Base-by-base conservation (phyloP, 192 early-diverging fungal genomes). In the Chytriomyces sp. region DNA sequence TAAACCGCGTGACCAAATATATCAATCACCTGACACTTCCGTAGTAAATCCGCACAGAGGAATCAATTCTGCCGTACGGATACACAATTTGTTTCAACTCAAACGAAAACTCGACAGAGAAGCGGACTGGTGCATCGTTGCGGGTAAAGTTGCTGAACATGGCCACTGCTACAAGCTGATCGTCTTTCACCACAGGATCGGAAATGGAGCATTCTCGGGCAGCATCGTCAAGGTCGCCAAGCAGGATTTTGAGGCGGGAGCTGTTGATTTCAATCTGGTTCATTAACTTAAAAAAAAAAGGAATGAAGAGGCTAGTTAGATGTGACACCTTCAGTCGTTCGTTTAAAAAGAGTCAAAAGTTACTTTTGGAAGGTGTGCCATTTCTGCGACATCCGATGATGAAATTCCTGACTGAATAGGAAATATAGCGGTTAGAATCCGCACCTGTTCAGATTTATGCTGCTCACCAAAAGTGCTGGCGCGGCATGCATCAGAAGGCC, bases 41-140 rank as follows among this genome's bases (percentile, higher is more conserved):
- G 49, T 73, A 62, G 18, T 62, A 62, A 9, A 43, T 63, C 4
- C 20, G 7, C 7, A 73, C 60, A 16, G 20, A 18, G 16, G 45
- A 18, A 18, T 62, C 8, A 13, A 73, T 7, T 9, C 43, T 10
- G 7, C 71, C 71, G 47, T 63, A 43, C 26, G 71, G 71, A 62
- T 73, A 73, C 8, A 43, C 28, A 23, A 73, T 28, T 8, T 47
- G 16, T 45, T 18, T 26, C 53, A 73, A 45, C 1, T 28, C 43
- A 73, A 73, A 73, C 44, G 8, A 8, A 73, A 73, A 73, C 45
- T n/a, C 28, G 8, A 73, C 71, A 16, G 45, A 20, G 45, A 73
- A 73, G 7, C 71, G 71, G 35, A 35, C 4, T 0, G 10, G 61
- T 46, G 4, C 23, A 28, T 9, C n/a, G 60, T 23, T 60, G 45